Evolutionary conservation across 1,284 basidiomycete genomes (phyloP).

Genomic region (Exsudoporus floridanus): DNA sequence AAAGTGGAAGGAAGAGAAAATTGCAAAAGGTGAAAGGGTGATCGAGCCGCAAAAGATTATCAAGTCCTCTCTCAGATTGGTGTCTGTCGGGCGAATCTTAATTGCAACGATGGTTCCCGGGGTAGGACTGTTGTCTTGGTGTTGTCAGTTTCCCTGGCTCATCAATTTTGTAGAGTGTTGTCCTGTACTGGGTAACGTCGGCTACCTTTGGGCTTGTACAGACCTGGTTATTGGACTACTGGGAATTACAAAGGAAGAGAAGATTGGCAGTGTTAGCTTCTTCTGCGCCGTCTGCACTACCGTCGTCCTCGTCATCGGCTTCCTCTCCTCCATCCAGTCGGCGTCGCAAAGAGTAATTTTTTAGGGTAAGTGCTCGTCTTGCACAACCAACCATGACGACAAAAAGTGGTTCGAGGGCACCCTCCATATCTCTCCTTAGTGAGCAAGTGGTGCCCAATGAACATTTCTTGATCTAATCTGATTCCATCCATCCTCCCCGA

Average conservation of each 20-base stretch:
- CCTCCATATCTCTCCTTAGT: slow-evolving; percentile 37
- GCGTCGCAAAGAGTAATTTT: slow-evolving; percentile 16
- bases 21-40: slow-evolving; percentile 44
- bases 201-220: slow-evolving; percentile 78
- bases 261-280: slow-evolving; percentile 16
- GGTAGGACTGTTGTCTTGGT: slow-evolving; percentile 44
- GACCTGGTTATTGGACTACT: slow-evolving; percentile 72
- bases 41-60: slow-evolving; percentile 56
- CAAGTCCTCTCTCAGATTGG: slow-evolving; percentile 57
- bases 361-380: slow-evolving; percentile 11
- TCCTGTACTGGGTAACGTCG: slow-evolving; percentile 84
- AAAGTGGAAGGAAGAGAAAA: slow-evolving; percentile 46
- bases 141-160: slow-evolving; percentile 3
- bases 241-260: slow-evolving; percentile 49
- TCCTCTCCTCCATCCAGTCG: neutral
- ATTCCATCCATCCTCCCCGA: slow-evolving; percentile 33
- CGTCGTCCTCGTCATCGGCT: neutral
- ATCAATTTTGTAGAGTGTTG: slow-evolving; percentile 55
- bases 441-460: slow-evolving; percentile 52
- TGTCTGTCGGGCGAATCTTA: slow-evolving; percentile 72
- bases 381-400: slow-evolving; percentile 53
- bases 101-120: slow-evolving; percentile 78
- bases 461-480: slow-evolving; percentile 87
- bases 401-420: slow-evolving; percentile 70
- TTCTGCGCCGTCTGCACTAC: neutral